Percentiles rank a stretch among this genome's conserved stretches.
Conservation (phyloP, 495 filamentous ascomycete genomes). For the Tricharina praecox region DNA sequence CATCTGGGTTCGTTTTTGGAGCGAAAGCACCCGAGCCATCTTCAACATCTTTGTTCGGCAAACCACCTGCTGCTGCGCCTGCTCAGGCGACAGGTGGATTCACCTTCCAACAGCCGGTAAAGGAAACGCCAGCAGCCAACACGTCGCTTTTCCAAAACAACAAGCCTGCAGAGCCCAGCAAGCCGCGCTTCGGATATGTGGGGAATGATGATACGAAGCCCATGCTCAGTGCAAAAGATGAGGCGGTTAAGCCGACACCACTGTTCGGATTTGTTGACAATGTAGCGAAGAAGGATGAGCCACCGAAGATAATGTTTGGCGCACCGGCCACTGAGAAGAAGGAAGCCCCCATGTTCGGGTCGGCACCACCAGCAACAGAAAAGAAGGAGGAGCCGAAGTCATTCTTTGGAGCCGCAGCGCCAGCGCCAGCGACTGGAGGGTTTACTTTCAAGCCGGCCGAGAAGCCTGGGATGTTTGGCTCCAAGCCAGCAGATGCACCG, state of each 20-base stretch:
- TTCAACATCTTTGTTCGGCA: background rate
- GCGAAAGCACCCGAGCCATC: background rate
- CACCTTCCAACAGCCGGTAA: background rate
- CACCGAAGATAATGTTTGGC: slow-evolving; percentile 3
- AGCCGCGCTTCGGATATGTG: background rate
- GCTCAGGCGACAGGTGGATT: background rate
- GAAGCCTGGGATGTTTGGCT: too few relatives aligned
- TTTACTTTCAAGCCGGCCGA: slow-evolving; percentile 9
- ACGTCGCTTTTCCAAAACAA: slow-evolving; percentile 12
- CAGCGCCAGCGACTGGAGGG: background rate
- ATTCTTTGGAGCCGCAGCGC: slow-evolving; percentile 8
- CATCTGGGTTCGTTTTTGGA: slow-evolving; percentile 1
- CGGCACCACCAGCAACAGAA: background rate
- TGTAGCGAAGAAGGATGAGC: slow-evolving; percentile 4
- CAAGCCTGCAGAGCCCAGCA: slow-evolving; percentile 8
- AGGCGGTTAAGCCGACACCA: background rate
- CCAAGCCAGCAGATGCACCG: background rate
- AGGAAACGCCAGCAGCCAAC: background rate
- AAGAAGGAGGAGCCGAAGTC: slow-evolving; percentile 10
- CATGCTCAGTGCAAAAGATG: too few relatives aligned
- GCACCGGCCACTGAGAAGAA: slow-evolving; percentile 9
- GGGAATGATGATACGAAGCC: too few relatives aligned
- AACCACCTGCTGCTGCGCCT: background rate
- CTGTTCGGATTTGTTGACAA: background rate
- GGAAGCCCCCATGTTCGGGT: slow-evolving; percentile 4